Evolutionary conservation across 805 yeast genomes (phyloP), one percentile per base, ranked within the genome.

Genomic region (Peterozyma toletana): DNA sequence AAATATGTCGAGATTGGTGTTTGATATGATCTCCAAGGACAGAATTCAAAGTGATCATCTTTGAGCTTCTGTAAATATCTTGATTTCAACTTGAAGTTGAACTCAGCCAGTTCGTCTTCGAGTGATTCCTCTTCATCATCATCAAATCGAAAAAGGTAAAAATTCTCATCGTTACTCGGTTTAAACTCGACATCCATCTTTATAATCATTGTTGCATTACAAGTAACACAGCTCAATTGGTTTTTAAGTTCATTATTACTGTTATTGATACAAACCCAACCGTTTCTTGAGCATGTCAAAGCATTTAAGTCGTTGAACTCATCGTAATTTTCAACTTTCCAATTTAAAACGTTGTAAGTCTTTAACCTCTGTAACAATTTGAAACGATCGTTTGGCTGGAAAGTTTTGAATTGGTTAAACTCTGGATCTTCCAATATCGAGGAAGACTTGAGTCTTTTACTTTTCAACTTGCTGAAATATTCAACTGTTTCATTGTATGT

Each of bases 221-320:
- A 67, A 9, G 56, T 55, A 2, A 49, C 48, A 46, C 73, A 68
- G 36, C 49, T 51, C 2, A 68, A 43, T 39, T 57, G 62, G 43
- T 68, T 65, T 38, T 54, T 60, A 29, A 57, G 46, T 21, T 21
- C 27, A 3, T 43, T 46, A 10, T 58, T 51, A 13, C 67, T 68
- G 11, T n/a, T 38, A 3, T 37, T 39, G 11, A 40, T 33, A 48
- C 77, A 71, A 40, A 54, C 58, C 83, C 83, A 78, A 1, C 84
- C 84, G 42, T 70, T 63, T 17, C 71, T 51, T 1, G 80, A 68
- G 51, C 79, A 72, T 30, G 55, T 63, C 31, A 78, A 58, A 42
- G 79, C 80, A 5, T 63, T 71, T 27, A 78, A 53, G 5, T 43
- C 45, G 2, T 38, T 33, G 7, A 21, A 7, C 6, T 45, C 40